These are phyloP conservation scores for Rhizopogon roseolus DNA, from an alignment of 768 basidiomycete genomes.

Conservation along the genomic window DNA sequence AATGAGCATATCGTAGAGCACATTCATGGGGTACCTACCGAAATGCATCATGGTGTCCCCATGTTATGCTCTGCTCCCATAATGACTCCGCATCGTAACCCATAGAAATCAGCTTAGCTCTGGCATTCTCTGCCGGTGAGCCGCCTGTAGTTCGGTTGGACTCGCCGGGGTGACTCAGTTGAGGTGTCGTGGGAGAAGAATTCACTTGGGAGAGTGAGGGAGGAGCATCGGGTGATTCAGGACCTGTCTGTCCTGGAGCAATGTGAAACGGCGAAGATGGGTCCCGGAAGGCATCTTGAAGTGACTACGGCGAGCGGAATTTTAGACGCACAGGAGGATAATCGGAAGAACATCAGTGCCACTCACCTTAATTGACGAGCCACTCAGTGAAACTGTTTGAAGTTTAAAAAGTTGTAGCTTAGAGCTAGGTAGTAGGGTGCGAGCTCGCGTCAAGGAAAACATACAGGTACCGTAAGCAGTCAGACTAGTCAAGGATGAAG, in stretches of 20 bases:
- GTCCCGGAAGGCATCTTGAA: slow-evolving; percentile 58
- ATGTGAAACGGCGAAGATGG: slow-evolving; percentile 64
- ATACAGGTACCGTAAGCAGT: too few species aligned
- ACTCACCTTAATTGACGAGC: slow-evolving; percentile 22
- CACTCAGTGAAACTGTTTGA: slow-evolving; percentile 12
- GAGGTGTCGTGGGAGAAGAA: background rate
- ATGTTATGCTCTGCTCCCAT: slow-evolving; percentile 73
- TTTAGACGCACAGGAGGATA: background rate
- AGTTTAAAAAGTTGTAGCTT: background rate
- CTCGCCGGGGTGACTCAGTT: background rate
- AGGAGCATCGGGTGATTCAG: slow-evolving; percentile 50
- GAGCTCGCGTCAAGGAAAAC: too few species aligned
- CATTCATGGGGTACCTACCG: slow-evolving; percentile 42
- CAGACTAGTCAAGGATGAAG: too few species aligned
- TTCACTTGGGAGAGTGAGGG: slow-evolving; percentile 4
- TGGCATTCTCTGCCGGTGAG: slow-evolving; percentile 33
- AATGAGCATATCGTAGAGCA: background rate
- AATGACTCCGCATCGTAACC: slow-evolving; percentile 65
- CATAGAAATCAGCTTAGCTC: slow-evolving; percentile 33
- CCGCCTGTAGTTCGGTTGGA: background rate
- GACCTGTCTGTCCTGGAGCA: slow-evolving; percentile 54
- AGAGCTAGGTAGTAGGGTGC: background rate
- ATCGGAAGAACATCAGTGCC: background rate
- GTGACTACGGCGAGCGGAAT: slow-evolving; percentile 34
- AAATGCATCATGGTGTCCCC: slow-evolving; percentile 79